phyloP scores from a whole-genome alignment of 2,329 filamentous ascomycete genomes.

The Trichoderma semiorbis region DNA sequence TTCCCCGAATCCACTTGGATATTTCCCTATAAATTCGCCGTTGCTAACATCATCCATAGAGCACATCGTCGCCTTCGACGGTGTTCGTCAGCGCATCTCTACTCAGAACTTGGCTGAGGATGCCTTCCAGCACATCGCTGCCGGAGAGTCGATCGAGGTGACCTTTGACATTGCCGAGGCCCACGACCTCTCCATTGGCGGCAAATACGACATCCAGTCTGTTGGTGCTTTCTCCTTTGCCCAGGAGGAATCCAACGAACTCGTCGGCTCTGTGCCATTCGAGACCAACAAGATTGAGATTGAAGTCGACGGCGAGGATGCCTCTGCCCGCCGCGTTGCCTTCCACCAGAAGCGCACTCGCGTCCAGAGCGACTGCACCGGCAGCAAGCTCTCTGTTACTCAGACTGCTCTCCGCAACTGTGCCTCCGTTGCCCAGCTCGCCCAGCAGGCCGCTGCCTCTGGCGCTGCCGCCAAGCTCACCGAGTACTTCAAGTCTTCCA shows the following conservation, averaged over 20 bases:
- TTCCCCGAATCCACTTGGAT: neutral
- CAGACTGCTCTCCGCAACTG: constrained; percentile 53
- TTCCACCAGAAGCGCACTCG: constrained; percentile 50
- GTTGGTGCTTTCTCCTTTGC: constrained; percentile 56
- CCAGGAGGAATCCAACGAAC: constrained; percentile 46
- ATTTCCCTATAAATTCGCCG: neutral
- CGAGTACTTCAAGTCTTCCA: constrained; percentile 63
- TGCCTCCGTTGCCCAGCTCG: constrained; percentile 48
- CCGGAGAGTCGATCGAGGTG: constrained; percentile 49
- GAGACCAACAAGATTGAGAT: constrained; percentile 57
- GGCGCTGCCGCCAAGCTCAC: constrained; percentile 48
- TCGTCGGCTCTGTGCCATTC: constrained; percentile 55
- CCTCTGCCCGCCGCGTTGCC: constrained; percentile 47
- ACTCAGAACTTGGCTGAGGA: constrained; percentile 43
- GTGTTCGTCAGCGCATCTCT: constrained; percentile 49
- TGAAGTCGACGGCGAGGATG: constrained; percentile 53
- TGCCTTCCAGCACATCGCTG: constrained; percentile 48
- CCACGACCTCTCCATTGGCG: constrained; percentile 50
- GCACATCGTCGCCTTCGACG: constrained; percentile 47
- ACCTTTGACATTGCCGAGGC: constrained; percentile 54
- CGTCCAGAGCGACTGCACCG: constrained; percentile 53
- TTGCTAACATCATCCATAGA: constrained; percentile 25
- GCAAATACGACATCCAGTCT: constrained; percentile 54
- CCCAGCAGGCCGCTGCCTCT: constrained; percentile 49
- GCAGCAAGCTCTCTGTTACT: constrained; percentile 42